These are phyloP conservation scores for Phytopythium ostracodes DNA, from an alignment of 352 stramenopile genomes.

Conservation along the genomic window DNA sequence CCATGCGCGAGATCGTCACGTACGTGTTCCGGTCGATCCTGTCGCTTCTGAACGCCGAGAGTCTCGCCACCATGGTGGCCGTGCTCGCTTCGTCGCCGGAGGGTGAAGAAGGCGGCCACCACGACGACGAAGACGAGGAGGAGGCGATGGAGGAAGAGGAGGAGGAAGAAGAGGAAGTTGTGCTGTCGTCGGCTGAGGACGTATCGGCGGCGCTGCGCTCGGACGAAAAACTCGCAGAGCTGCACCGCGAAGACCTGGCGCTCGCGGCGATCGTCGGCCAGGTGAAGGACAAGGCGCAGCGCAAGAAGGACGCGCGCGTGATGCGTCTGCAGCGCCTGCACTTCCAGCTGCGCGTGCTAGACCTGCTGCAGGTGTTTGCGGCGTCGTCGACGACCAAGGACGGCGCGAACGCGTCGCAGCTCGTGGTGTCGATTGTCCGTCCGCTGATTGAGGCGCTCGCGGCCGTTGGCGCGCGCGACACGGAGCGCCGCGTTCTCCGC, in stretches of 20 bases:
- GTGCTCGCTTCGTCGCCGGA: conserved; percentile 46
- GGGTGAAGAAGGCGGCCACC: conserved; percentile 23
- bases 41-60: conserved; percentile 51
- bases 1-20: conserved; percentile 79
- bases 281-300: conserved; percentile 63
- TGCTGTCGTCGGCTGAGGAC: conserved; percentile 50
- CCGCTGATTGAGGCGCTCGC: conserved; percentile 62
- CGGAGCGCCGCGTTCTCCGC: conserved; percentile 67
- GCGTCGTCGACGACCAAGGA: conserved; percentile 13
- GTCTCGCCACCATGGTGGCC: conserved; percentile 68
- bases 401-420: conserved; percentile 16
- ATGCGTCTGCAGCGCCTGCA: conserved; percentile 66
- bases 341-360: conserved; percentile 83
- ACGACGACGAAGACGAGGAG: conserved; percentile 38
- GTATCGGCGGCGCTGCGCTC: conserved; percentile 64
- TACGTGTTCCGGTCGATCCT: conserved; percentile 77
- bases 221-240: conserved; percentile 55
- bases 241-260: conserved; percentile 77
- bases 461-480: conserved; percentile 47
- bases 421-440: conserved; percentile 42
- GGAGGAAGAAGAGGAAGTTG: conserved; percentile 55
- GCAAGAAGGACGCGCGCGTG: conserved; percentile 75
- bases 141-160: conserved; percentile 35
- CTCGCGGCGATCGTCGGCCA: conserved; percentile 78
- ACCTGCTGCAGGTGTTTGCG: conserved; percentile 74